Percentiles rank a stretch among this genome's conserved stretches.
These are phyloP conservation scores for Hypomontagnella submonticulosa DNA, from an alignment of 495 filamentous ascomycete genomes.

Conservation along the genomic window DNA sequence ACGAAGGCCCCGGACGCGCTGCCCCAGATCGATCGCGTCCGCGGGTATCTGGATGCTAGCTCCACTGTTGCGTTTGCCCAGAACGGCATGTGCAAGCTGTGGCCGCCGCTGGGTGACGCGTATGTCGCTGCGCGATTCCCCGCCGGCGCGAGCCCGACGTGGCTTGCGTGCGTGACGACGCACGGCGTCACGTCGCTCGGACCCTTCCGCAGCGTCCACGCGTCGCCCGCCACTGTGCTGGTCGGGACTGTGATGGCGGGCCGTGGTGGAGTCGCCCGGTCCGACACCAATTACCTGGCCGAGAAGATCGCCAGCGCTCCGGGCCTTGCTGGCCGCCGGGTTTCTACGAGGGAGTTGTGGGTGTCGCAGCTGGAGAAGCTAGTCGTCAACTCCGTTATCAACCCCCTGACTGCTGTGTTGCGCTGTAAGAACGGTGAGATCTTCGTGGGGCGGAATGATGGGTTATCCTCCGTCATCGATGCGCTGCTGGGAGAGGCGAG, in stretches of 20 bases:
- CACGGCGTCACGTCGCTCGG: conserved; percentile 72
- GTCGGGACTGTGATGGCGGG: conserved; percentile 48
- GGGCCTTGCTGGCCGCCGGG: conserved; percentile 55
- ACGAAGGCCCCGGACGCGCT: conserved; percentile 73
- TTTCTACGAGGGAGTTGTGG: conserved; percentile 63
- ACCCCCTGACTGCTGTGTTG: conserved; percentile 80
- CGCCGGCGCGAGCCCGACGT: conserved; percentile 67
- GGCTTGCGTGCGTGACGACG: conserved; percentile 72
- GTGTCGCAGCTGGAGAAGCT: conserved; percentile 67
- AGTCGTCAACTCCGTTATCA: conserved; percentile 80
- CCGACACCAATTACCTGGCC: conserved; percentile 34
- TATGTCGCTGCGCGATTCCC: conserved; percentile 51
- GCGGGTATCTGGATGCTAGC: conserved; percentile 66
- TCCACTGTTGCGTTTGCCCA: conserved; percentile 82
- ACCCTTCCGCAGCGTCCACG: conserved; percentile 72
- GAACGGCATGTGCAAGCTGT: conserved; percentile 78
- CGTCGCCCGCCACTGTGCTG: conserved; percentile 65
- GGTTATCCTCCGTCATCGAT: conserved; percentile 60
- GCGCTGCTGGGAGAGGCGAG: conserved; percentile 73
- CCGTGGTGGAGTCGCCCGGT: conserved; percentile 23
- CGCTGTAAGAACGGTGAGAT: conserved; percentile 79
- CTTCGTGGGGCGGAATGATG: conserved; percentile 67
- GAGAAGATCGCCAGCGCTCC: conserved; percentile 44
- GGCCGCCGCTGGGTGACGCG: conserved; percentile 69
- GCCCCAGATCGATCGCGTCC: conserved; percentile 67